A percentile compares a stretch with the other conserved stretches of the same genome.
phyloP scores from a whole-genome alignment of 257 asterid genomes.

The Fraxinus anomala region DNA sequence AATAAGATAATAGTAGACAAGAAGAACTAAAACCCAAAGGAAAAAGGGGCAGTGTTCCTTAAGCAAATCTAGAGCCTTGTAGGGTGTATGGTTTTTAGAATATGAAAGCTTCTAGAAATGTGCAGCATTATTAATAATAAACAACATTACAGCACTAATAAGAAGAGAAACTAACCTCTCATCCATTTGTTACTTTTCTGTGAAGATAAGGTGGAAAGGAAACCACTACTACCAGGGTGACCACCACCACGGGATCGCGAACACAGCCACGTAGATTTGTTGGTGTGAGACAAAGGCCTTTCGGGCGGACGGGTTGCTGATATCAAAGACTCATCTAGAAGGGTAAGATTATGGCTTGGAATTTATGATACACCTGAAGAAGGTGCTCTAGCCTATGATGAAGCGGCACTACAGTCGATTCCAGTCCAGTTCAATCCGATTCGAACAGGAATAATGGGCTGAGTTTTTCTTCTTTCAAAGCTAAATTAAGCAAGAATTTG shows the following conservation, averaged over 20 bases:
- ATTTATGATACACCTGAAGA: conserved; percentile 89
- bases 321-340: conserved; percentile 81
- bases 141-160: no score
- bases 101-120: no score
- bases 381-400: conserved; percentile 86
- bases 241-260: conserved; percentile 33
- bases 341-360: conserved; percentile 82
- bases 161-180: no score
- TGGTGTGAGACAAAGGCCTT: conserved; percentile 78
- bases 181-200: no score
- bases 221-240: conserved; percentile 35
- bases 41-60: no score
- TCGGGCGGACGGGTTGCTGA: conserved; percentile 95
- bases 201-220: no score
- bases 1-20: no score
- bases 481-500: conserved; percentile 69
- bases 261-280: conserved; percentile 54
- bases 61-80: no score
- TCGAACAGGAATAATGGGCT: conserved; percentile 39
- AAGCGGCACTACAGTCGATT: conserved; percentile 51
- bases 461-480: conserved; percentile 73
- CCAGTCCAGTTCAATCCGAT: neutral
- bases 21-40: no score
- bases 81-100: no score
- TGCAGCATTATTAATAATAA: no score